Conservation (phyloP, 1,139 yeast species). For the Saccharomyces hybrid region DNA sequence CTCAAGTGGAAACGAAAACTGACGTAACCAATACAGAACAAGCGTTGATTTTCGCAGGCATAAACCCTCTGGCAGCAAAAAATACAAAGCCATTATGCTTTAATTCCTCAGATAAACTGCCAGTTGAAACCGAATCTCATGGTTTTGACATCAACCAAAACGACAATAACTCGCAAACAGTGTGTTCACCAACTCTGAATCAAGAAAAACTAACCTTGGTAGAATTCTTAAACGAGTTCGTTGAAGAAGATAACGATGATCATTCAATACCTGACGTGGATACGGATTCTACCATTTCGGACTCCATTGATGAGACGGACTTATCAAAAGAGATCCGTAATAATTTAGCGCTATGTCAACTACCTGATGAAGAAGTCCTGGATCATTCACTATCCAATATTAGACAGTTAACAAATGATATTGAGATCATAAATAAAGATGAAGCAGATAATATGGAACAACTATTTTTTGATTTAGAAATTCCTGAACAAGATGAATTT, state of each 20-base stretch:
- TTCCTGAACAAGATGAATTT: neutral
- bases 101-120: slow-evolving; percentile 6
- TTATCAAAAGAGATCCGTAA: slow-evolving; percentile 8
- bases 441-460: slow-evolving; percentile 4
- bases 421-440: slow-evolving; percentile 3
- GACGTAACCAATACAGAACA: slow-evolving; percentile 18
- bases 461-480: neutral
- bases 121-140: neutral
- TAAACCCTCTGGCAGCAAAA: slow-evolving; percentile 8
- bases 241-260: slow-evolving; percentile 6
- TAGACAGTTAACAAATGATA: slow-evolving; percentile 2
- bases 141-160: slow-evolving; percentile 2
- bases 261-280: slow-evolving; percentile 3
- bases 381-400: slow-evolving; percentile 2
- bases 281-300: slow-evolving; percentile 13
- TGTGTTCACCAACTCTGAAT: neutral
- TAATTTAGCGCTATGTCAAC: slow-evolving; percentile 9
- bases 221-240: neutral
- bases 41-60: slow-evolving; percentile 25
- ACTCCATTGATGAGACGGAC: slow-evolving; percentile 9
- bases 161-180: neutral
- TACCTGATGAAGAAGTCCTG: slow-evolving; percentile 7
- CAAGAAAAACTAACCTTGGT: neutral
- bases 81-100: slow-evolving; percentile 10
- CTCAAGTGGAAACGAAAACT: slow-evolving; percentile 1